These are phyloP conservation scores for Coemansia aciculifera DNA, from an alignment of 192 early-diverging fungal species.

Conservation along the genomic window DNA sequence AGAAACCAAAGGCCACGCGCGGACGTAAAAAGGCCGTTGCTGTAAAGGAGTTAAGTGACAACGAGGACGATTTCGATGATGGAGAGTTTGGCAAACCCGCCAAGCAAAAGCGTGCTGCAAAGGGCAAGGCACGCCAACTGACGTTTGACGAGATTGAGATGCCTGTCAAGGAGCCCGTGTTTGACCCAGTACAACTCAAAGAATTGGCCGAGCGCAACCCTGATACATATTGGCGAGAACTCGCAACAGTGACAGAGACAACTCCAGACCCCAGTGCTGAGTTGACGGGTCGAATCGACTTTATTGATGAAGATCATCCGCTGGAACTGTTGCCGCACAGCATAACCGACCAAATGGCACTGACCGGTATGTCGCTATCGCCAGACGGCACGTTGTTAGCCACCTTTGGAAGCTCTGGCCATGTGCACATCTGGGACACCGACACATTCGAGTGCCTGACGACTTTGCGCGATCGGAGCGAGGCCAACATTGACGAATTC, in stretches of 20 bases:
- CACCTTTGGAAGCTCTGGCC: constrained; percentile 81
- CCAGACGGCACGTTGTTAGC: constrained; percentile 83
- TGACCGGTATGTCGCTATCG: constrained; percentile 83
- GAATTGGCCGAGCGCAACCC: constrained; percentile 61
- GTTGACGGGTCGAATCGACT: constrained; percentile 35
- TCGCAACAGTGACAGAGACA: background rate
- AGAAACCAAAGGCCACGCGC: constrained; percentile 40
- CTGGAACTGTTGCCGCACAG: constrained; percentile 64
- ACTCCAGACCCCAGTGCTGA: background rate
- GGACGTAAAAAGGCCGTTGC: constrained; percentile 39
- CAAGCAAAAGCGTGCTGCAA: constrained; percentile 22
- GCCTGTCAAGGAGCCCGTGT: constrained; percentile 24
- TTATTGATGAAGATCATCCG: constrained; percentile 70
- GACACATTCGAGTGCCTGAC: constrained; percentile 69
- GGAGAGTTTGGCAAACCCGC: constrained; percentile 18
- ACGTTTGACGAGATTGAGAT: constrained; percentile 47
- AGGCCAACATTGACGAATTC: constrained; percentile 88
- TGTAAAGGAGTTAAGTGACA: constrained; percentile 1
- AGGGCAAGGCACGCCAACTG: constrained; percentile 48
- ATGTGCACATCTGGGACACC: constrained; percentile 78
- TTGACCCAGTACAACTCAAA: constrained; percentile 58
- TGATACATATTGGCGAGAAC: constrained; percentile 46
- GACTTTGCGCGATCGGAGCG: constrained; percentile 70
- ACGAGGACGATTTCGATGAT: constrained; percentile 29
- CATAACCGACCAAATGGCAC: constrained; percentile 77